Evolutionary conservation across 2,329 filamentous ascomycete genomes (phyloP).

Genomic region (Fusarium virguliforme): DNA sequence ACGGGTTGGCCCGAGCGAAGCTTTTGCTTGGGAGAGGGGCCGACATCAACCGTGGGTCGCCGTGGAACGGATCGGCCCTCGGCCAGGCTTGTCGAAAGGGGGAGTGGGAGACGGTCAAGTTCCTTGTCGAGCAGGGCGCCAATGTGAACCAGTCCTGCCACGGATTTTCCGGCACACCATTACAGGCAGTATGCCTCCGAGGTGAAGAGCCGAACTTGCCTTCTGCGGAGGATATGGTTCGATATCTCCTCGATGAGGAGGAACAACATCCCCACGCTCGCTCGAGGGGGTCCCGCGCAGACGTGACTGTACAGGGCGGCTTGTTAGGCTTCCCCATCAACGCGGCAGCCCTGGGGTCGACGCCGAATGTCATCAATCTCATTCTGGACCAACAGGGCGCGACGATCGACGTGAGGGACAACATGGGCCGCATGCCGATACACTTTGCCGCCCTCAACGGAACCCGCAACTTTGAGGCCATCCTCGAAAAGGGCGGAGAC

Average conservation of each 20-base stretch:
- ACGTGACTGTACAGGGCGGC: background rate
- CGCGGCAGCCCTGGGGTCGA: background rate
- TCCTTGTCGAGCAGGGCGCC: conserved; percentile 12
- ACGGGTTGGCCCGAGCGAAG: background rate
- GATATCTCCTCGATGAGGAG: conserved; percentile 2
- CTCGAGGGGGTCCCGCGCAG: background rate
- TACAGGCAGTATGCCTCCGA: background rate
- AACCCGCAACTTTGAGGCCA: background rate
- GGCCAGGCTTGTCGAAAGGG: background rate
- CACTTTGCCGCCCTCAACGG: conserved; percentile 10
- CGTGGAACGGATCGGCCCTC: background rate
- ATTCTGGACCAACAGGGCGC: background rate
- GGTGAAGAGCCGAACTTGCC: background rate
- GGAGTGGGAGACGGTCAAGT: background rate
- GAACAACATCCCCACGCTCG: background rate
- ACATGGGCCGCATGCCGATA: conserved; percentile 21
- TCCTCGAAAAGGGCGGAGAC: conserved; percentile 8
- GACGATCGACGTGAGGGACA: background rate
- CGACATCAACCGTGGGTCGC: background rate
- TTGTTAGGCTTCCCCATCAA: background rate
- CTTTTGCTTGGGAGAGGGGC: background rate
- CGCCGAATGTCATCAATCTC: background rate
- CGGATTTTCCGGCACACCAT: background rate
- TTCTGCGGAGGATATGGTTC: conserved; percentile 1
- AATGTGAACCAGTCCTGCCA: background rate